Base-by-base conservation (phyloP, 176 grass and related monocot species). In the Rhynchospora tenuis region DNA sequence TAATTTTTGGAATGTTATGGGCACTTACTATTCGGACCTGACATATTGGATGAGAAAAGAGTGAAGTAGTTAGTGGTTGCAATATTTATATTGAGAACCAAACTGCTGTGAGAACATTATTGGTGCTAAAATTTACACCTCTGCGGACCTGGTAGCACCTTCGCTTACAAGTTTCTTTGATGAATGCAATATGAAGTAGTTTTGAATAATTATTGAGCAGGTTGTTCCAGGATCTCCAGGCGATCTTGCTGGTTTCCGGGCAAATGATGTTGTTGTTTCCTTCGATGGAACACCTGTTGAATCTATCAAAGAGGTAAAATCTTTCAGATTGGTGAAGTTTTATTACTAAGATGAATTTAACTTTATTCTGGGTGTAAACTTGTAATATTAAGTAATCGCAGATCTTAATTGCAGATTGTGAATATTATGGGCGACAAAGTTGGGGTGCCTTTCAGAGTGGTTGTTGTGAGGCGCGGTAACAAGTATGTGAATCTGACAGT, bases 221-320 rank as follows among this genome's bases (percentile, higher is more conserved):
- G 90, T 98, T 58, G 89, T 82, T 78, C 90, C 90, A 84, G 95
- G 87, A 90, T 94, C 87, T 23, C 89, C 95, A 76, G 92, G 83
- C 76, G 89, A 84, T 19, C 82, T 38, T 87, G 90, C 95, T 46
- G 95, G 95, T 63, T 95, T 98, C 89, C 78, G 24, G 47, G 92
- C 85, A 84, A 89, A 89, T 23, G 95, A 98, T 86, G 75, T 90
- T 75, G 84, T 98, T 19, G 10, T 90, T 79, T 89, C 91, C 42
- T 91, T 94, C 90, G 88, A 83, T 83, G 92, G 92, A 66, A 93
- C 84, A 84, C 79, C 58, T 82, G 89, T 98, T 81, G 77, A 85
- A 71, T 85, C 74, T 72, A 62, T 90, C 44, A 93, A 90, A 95
- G 87, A 98, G 92, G 95, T 98, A 91, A 42, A 50, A 20, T 51